Conservation (phyloP, 176 grass and related monocot species). For the Aegilops speltoides region DNA sequence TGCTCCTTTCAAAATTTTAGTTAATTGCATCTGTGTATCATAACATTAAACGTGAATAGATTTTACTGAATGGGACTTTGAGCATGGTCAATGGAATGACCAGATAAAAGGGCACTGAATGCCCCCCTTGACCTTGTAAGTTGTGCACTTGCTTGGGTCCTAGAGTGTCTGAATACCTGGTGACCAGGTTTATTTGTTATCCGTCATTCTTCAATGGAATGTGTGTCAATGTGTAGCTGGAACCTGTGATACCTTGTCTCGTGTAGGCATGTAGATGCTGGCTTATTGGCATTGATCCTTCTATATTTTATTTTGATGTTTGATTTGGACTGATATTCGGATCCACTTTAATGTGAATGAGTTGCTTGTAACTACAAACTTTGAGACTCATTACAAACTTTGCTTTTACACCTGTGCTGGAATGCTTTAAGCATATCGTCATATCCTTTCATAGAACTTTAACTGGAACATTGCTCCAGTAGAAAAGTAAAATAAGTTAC, state of each 20-base stretch:
- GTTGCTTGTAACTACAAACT: not conserved
- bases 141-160: not conserved
- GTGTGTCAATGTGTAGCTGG: not conserved
- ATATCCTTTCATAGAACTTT: not conserved
- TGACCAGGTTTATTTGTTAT: not conserved
- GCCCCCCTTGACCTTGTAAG: not conserved
- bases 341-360: not conserved
- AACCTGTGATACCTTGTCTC: not conserved
- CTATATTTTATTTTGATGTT: not conserved
- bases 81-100: not conserved
- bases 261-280: no score
- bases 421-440: not conserved
- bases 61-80: not conserved
- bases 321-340: not conserved
- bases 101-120: not conserved
- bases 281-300: not conserved
- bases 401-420: not conserved
- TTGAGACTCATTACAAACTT: not conserved
- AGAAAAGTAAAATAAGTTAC: not conserved
- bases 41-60: not conserved
- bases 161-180: not conserved
- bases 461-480: not conserved
- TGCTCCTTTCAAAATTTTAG: not conserved
- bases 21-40: not conserved
- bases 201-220: not conserved